Conservation (phyloP, 306 rosid genomes). For the Arachis stenosperma region DNA sequence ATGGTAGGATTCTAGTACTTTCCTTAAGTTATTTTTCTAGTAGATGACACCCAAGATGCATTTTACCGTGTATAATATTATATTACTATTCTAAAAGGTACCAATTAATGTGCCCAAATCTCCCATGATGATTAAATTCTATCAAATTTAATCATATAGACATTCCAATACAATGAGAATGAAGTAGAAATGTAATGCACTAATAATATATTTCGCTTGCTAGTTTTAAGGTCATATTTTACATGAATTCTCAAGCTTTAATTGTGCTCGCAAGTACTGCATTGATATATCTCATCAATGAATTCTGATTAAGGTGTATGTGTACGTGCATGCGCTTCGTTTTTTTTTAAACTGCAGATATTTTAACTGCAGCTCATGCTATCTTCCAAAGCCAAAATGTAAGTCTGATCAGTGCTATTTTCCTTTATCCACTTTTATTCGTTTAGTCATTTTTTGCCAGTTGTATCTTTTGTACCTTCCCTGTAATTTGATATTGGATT, state of each 20-base stretch:
- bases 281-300: conserved; percentile 21
- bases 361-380: conserved; percentile 74
- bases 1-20: conserved; percentile 14
- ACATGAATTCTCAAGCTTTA: conserved; percentile 2
- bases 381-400: conserved; percentile 81
- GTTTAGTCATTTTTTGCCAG: conserved; percentile 12
- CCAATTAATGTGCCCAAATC: conserved; percentile 1
- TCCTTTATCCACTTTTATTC: conserved; percentile 24
- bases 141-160: conserved; percentile 18
- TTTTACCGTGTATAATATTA: conserved; percentile 2
- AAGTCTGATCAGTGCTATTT: conserved; percentile 43
- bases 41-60: conserved; percentile 25
- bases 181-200: conserved; percentile 16
- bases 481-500: conserved; percentile 1
- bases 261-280: conserved; percentile 2
- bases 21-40: conserved; percentile 13
- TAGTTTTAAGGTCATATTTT: conserved; percentile 32
- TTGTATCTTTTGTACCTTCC: conserved; percentile 2
- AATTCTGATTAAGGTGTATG: conserved; percentile 28
- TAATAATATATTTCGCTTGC: conserved; percentile 17
- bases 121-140: conserved; percentile 4
- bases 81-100: conserved; percentile 19
- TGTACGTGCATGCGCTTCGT: background rate
- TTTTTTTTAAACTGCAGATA: conserved; percentile 61
- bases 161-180: conserved; percentile 5